These are phyloP conservation scores for Tolypocladium sp. DNA, from an alignment of 2,329 filamentous ascomycete species.

Conservation along the genomic window DNA sequence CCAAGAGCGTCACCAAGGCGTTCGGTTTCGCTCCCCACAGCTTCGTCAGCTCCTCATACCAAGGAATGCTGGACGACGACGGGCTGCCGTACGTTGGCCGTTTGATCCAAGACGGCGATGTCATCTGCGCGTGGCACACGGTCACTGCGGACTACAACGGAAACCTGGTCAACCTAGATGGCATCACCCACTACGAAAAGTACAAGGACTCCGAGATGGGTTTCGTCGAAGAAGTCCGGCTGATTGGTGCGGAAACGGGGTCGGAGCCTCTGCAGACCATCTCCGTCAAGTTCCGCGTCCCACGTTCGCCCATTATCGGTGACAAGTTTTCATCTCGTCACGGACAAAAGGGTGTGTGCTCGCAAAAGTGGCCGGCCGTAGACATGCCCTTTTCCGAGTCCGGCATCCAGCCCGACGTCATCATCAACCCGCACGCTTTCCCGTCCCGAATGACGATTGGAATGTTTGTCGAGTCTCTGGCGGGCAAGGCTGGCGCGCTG, in stretches of 20 bases:
- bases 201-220: conserved; percentile 89
- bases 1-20: conserved; percentile 65
- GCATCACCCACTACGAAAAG: conserved; percentile 77
- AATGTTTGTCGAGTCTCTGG: conserved; percentile 97
- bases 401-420: conserved; percentile 92
- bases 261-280: conserved; percentile 78
- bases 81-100: conserved; percentile 76
- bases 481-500: conserved; percentile 86
- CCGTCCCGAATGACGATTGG: conserved; percentile 99
- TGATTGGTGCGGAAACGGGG: conserved; percentile 79
- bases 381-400: conserved; percentile 97
- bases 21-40: conserved; percentile 85
- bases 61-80: conserved; percentile 72
- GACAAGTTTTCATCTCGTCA: conserved; percentile 99
- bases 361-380: conserved; percentile 86
- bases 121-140: conserved; percentile 82
- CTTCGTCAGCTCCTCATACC: conserved; percentile 60
- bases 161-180: conserved; percentile 76
- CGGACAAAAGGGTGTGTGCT: conserved; percentile 95
- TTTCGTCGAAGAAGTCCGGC: conserved; percentile 85
- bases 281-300: conserved; percentile 87
- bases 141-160: conserved; percentile 73
- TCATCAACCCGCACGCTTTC: conserved; percentile 99
- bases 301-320: conserved; percentile 84
- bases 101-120: conserved; percentile 69